These are phyloP conservation scores for Neurospora sp. DNA, from an alignment of 495 filamentous ascomycete genomes.

Conservation along the genomic window DNA sequence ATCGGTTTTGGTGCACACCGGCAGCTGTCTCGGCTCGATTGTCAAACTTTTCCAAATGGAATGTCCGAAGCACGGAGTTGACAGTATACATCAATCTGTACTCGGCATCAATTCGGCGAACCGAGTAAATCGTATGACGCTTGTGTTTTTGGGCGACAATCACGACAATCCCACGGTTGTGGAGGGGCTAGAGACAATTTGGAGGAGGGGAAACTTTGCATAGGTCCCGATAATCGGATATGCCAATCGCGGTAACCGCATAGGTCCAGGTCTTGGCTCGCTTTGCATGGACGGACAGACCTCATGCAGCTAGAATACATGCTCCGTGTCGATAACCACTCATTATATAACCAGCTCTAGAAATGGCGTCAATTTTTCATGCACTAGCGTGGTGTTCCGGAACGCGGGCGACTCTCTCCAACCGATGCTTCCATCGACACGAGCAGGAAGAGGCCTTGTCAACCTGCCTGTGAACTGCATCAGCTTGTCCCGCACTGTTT, in stretches of 20 bases:
- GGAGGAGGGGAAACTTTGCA: neutral
- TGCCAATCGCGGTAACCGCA: neutral
- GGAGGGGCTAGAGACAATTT: neutral
- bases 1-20: neutral
- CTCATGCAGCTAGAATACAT: neutral
- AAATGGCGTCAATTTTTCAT: neutral
- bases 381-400: neutral
- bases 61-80: neutral
- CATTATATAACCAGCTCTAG: too few relatives aligned
- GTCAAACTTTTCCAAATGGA: neutral
- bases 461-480: neutral
- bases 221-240: neutral
- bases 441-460: neutral
- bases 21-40: neutral
- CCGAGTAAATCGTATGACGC: neutral
- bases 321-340: neutral
- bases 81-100: neutral
- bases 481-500: neutral
- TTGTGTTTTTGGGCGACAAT: neutral
- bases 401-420: neutral
- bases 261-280: neutral
- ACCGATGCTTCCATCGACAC: neutral
- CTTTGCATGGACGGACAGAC: neutral
- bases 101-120: neutral
- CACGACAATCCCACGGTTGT: neutral